These are phyloP conservation scores for Leavenworthia alabamica DNA, from an alignment of 345 rosid genomes.

Conservation along the genomic window DNA sequence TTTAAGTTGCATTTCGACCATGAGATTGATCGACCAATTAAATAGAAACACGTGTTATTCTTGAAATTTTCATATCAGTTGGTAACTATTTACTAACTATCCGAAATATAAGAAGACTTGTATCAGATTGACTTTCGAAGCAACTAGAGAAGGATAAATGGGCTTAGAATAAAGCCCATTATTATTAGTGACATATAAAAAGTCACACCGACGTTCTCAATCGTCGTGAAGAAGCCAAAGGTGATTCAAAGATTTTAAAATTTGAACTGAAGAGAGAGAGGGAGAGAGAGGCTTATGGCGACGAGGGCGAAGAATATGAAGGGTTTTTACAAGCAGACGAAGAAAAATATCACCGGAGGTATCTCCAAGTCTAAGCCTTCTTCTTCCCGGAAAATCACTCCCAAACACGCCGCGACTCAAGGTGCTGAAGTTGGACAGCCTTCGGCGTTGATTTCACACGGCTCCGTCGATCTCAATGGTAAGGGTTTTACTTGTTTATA, in stretches of 20 bases:
- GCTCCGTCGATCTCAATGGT: conserved; percentile 50
- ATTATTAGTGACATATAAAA: neutral
- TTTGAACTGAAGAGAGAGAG: conserved; percentile 20
- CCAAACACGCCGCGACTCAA: conserved; percentile 34
- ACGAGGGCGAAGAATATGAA: conserved; percentile 45
- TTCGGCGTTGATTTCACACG: conserved; percentile 47
- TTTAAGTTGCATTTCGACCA: neutral
- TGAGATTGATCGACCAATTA: neutral
- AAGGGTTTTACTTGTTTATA: neutral
- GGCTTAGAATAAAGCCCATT: conserved; percentile 17
- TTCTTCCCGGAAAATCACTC: conserved; percentile 32
- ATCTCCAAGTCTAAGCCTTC: conserved; percentile 35
- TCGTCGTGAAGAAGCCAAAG: conserved; percentile 21
- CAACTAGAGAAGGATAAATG: neutral
- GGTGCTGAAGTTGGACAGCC: conserved; percentile 44
- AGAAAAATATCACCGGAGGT: conserved; percentile 32
- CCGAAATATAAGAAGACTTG: neutral
- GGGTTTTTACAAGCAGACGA: conserved; percentile 60
- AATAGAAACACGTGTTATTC: neutral
- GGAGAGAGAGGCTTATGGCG: conserved; percentile 33
- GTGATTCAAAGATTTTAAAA: conserved; percentile 34
- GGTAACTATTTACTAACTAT: too few species aligned
- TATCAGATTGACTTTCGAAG: neutral
- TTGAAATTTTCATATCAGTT: too few species aligned
- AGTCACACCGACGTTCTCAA: neutral